These are phyloP conservation scores for Macrophomina pseudophaseolina DNA, from an alignment of 2,329 filamentous ascomycete genomes.

Conservation along the genomic window DNA sequence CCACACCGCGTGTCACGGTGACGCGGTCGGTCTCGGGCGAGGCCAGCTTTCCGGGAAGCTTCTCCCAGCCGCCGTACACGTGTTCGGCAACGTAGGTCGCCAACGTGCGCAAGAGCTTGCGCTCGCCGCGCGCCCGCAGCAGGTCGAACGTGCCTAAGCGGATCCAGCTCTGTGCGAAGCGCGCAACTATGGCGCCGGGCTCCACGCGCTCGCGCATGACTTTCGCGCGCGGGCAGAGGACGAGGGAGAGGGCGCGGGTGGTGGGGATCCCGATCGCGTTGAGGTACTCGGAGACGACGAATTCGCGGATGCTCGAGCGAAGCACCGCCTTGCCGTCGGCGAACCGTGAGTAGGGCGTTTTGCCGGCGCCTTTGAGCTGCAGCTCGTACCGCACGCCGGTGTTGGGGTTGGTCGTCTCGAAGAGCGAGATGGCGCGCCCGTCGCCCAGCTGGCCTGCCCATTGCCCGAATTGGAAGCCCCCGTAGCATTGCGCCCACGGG, in stretches of 20 bases:
- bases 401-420: conserved; percentile 79
- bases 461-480: conserved; percentile 72
- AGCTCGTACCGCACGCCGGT: conserved; percentile 82
- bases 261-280: conserved; percentile 84
- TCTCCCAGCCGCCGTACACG: conserved; percentile 86
- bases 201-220: conserved; percentile 82
- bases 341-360: conserved; percentile 94
- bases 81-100: conserved; percentile 86
- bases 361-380: conserved; percentile 77
- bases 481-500: conserved; percentile 98
- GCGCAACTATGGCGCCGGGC: conserved; percentile 88
- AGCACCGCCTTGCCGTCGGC: conserved; percentile 95
- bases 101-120: conserved; percentile 72
- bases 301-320: conserved; percentile 91
- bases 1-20: conserved; percentile 55
- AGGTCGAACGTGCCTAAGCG: conserved; percentile 96
- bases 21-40: conserved; percentile 55
- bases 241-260: conserved; percentile 84
- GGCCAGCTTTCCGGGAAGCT: conserved; percentile 66
- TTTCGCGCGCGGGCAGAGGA: conserved; percentile 71
- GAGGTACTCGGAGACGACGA: conserved; percentile 86
- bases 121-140: conserved; percentile 79
- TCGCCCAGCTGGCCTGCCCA: conserved; percentile 98
- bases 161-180: conserved; percentile 91
- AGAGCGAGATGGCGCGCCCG: conserved; percentile 90